Evolutionary conservation across 1,139 yeast genomes (phyloP).

Genomic region (Geotrichum aggregatum): DNA sequence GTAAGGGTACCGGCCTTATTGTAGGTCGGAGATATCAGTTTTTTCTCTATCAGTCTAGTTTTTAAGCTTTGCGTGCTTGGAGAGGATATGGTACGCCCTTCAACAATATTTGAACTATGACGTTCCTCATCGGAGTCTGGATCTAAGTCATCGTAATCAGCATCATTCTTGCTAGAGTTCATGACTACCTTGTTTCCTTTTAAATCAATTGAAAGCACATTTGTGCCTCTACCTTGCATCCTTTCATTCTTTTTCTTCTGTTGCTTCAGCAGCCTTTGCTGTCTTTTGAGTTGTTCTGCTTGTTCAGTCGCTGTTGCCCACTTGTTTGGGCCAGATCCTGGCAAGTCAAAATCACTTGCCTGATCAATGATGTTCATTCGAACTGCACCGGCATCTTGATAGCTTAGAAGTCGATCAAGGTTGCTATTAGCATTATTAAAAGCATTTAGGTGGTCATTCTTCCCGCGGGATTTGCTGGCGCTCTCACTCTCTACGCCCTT

Average conservation of each 20-base stretch:
- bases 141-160: constrained; percentile 14
- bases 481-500: constrained; percentile 32
- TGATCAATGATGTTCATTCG: constrained; percentile 89
- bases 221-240: constrained; percentile 61
- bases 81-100: neutral
- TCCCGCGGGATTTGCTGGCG: constrained; percentile 25
- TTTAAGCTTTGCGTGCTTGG: neutral
- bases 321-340: constrained; percentile 48
- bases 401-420: constrained; percentile 66
- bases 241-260: constrained; percentile 48
- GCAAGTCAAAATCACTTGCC: constrained; percentile 78
- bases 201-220: constrained; percentile 71
- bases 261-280: constrained; percentile 64
- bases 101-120: neutral
- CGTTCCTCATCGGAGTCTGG: constrained; percentile 24
- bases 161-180: constrained; percentile 35
- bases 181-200: constrained; percentile 68
- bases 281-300: constrained; percentile 74
- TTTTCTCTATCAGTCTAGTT: constrained; percentile 28
- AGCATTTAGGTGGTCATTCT: constrained; percentile 40
- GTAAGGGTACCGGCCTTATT: neutral
- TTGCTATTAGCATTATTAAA: constrained; percentile 61
- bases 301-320: constrained; percentile 92
- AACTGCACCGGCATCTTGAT: constrained; percentile 83
- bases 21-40: constrained; percentile 36